Percentiles rank a stretch among this genome's conserved stretches.
Evolutionary conservation across 345 rosid species (phyloP).

Genomic region (Litchi chinensis): DNA sequence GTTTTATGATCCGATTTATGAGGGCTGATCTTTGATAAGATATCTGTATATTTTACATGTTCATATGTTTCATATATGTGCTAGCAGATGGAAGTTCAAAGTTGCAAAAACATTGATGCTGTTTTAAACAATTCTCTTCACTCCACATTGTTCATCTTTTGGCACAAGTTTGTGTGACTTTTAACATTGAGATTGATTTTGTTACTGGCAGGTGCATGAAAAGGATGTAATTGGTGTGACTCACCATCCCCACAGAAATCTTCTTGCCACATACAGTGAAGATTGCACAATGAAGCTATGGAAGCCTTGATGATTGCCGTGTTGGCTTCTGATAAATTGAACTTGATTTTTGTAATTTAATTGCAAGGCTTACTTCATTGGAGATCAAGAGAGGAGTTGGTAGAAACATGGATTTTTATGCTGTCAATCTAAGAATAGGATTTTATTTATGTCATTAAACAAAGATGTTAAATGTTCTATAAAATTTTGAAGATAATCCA

Average conservation of each 20-base stretch:
- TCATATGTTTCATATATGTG: neutral
- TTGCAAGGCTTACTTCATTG: neutral
- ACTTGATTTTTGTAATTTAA: neutral
- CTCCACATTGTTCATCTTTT: neutral
- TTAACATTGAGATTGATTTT: neutral
- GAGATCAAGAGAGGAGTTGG: neutral
- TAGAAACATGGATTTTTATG: neutral
- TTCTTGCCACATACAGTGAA: slow-evolving; percentile 71
- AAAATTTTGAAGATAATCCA: neutral
- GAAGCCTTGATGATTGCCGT: slow-evolving; percentile 54
- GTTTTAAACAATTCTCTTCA: neutral
- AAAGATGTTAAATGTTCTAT: neutral
- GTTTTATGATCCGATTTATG: neutral
- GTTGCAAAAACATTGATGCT: neutral
- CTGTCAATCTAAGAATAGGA: neutral
- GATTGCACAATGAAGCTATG: slow-evolving; percentile 82
- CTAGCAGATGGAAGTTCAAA: neutral
- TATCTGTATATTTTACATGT: neutral
- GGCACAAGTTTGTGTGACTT: neutral
- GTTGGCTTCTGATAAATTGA: neutral
- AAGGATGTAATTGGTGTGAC: slow-evolving; percentile 82
- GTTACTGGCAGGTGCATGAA: slow-evolving; percentile 73
- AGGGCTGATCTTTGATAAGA: neutral
- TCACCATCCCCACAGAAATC: slow-evolving; percentile 88
- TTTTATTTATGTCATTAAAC: neutral